Conservation (phyloP, 2,329 filamentous ascomycete genomes). For the Alternaria rosae region DNA sequence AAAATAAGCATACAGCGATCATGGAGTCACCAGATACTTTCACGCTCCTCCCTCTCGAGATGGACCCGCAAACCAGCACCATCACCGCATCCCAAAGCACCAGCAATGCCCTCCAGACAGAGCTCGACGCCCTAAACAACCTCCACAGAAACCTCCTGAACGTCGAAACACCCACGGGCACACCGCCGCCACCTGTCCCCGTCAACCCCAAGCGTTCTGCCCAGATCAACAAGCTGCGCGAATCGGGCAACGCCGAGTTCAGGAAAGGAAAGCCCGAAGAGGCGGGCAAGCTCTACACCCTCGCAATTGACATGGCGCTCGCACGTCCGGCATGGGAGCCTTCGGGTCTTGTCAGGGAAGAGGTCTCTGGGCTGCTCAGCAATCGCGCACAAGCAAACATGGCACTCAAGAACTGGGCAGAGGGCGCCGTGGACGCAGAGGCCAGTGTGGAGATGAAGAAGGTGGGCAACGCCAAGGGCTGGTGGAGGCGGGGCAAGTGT, state of each 20-base stretch:
- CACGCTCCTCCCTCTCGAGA: conserved; percentile 78
- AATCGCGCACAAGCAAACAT: conserved; percentile 93
- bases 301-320: conserved; percentile 90
- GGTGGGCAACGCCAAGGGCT: conserved; percentile 89
- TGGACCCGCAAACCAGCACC: conserved; percentile 83
- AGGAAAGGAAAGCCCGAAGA: conserved; percentile 78
- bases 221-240: conserved; percentile 88
- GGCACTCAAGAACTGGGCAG: conserved; percentile 80
- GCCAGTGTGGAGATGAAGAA: conserved; percentile 86
- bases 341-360: conserved; percentile 80
- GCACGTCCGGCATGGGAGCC: conserved; percentile 88
- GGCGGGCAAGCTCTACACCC: conserved; percentile 80
- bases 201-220: conserved; percentile 92
- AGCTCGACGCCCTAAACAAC: conserved; percentile 75
- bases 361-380: conserved; percentile 78
- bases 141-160: conserved; percentile 78
- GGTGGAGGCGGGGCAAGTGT: conserved; percentile 88
- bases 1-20: not conserved
- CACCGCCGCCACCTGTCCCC: conserved; percentile 86
- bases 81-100: conserved; percentile 61
- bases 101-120: conserved; percentile 47
- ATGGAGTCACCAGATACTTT: conserved; percentile 68
- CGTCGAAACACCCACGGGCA: conserved; percentile 66
- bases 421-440: conserved; percentile 87
- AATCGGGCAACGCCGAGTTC: conserved; percentile 82